Base-by-base conservation (phyloP, 257 asterid species). In the Solanum commersonii region DNA sequence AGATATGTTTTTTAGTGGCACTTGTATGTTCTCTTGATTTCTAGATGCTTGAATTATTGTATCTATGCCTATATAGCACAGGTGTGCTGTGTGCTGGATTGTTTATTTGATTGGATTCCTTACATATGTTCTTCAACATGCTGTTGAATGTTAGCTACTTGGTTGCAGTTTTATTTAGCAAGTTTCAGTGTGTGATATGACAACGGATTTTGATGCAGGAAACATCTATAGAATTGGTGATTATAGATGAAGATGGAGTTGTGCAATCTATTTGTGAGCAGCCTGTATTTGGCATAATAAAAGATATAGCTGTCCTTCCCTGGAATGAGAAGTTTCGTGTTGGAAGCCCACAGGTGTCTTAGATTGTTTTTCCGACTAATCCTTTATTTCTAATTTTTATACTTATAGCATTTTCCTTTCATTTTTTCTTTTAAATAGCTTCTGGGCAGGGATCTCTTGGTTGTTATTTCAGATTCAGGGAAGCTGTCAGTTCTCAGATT, bases 381-480 rank as follows among this genome's bases (percentile, higher is more conserved):
- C 42, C 6, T 29, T 29, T 49, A 49, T 49, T 27, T 82, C 86
- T 49, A 82, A 82, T 27, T 18, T 82, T 52, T 82, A 18, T 82
- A 49, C 68, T 81, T 10, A 49, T 31, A 33, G 27, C 83, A 86
- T 89, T 77, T 46, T 63, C 65, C 76, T 87, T 70, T 34, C 87
- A 76, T 84, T 88, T 65, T 42, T 89, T 91, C 78, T 87, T 89
- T 82, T 91, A 82, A 81, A 89, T 92, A 97, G 99, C 86, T 92
- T 83, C 87, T 7, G 73, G 98, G 94, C 88, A 95, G 93, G 91
- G 99, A 95, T 87, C 89, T 95, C 89, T 90, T 97, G 89, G 93
- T 96, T 37, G 94, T 94, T 88, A 87, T 94, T 88, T 97, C 99
- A n/a, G 99, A 97, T 95, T 97, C 99, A 8, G 99, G 99, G 87